Conservation (phyloP, 1,139 yeast species). For the Lodderomyces beijingensis region DNA sequence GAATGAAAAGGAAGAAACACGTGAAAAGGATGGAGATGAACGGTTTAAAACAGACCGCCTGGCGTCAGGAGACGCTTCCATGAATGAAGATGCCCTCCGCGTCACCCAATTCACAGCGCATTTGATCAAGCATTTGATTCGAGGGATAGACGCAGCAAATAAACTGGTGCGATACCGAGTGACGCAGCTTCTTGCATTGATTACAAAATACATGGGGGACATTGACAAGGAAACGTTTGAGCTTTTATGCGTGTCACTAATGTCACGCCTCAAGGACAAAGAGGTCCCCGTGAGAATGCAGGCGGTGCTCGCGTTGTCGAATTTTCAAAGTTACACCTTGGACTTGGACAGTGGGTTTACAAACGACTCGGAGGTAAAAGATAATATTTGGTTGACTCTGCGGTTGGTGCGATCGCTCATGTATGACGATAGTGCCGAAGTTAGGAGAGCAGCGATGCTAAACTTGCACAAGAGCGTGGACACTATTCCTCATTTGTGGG, state of each 20-base stretch:
- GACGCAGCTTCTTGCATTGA: conserved; percentile 70
- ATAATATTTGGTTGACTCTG: conserved; percentile 8
- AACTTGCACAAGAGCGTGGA: conserved; percentile 55
- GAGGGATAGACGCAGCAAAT: conserved; percentile 76
- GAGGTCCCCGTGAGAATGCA: conserved; percentile 77
- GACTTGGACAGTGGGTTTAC: conserved; percentile 38
- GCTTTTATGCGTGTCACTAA: conserved; percentile 56
- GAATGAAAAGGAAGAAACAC: conserved; percentile 22
- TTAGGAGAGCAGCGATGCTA: conserved; percentile 76
- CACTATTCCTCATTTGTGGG: conserved; percentile 61
- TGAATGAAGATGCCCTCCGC: background rate
- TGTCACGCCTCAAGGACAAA: conserved; percentile 67
- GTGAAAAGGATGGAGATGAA: background rate
- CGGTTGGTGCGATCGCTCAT: background rate
- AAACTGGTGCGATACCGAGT: conserved; percentile 76
- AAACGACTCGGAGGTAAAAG: conserved; percentile 24
- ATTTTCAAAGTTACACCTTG: conserved; percentile 58
- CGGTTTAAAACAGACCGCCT: no score
- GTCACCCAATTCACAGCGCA: conserved; percentile 50
- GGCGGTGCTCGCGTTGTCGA: conserved; percentile 75
- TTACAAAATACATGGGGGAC: conserved; percentile 71
- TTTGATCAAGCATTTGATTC: conserved; percentile 60
- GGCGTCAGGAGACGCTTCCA: conserved; percentile 14
- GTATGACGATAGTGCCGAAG: conserved; percentile 78
- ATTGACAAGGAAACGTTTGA: conserved; percentile 71